A percentile compares a stretch with the other conserved stretches of the same genome.
Evolutionary conservation across 257 asterid species (phyloP).

Genomic region (Nicotiana undulata): DNA sequence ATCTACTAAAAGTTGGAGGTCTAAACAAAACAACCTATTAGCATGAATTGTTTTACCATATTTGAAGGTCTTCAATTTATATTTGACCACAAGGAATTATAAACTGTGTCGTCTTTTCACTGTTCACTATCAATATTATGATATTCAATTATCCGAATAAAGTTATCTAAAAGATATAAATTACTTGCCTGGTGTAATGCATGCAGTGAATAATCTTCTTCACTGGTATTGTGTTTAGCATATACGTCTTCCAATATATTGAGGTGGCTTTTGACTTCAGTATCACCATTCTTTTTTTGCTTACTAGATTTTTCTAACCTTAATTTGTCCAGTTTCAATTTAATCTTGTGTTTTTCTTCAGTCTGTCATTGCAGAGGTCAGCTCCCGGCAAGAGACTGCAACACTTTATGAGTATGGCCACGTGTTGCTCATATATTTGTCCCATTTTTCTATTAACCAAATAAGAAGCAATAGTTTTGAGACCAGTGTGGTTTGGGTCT

Average conservation of each 20-base stretch:
- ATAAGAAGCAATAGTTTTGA: neutral
- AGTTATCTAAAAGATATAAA: neutral
- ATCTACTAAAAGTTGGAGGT: neutral
- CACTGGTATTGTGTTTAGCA: neutral
- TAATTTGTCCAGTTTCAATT: conserved; percentile 22
- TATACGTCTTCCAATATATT: conserved; percentile 4
- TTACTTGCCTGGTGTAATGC: neutral
- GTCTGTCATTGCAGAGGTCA: conserved; percentile 97
- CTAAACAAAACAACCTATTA: neutral
- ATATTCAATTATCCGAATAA: neutral
- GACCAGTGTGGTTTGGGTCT: neutral
- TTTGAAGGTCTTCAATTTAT: neutral
- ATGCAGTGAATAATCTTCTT: neutral
- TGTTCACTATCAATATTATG: neutral
- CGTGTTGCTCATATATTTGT: conserved; percentile 5
- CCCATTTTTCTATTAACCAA: conserved; percentile 5
- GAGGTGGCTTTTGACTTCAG: neutral
- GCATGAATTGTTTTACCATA: neutral
- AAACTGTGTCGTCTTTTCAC: neutral
- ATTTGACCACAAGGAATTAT: neutral
- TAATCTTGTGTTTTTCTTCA: conserved; percentile 34
- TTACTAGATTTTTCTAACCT: conserved; percentile 9
- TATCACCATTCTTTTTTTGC: neutral
- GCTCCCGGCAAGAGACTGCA: conserved; percentile 86
- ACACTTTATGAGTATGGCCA: conserved; percentile 82